phyloP scores from a whole-genome alignment of 2,329 filamentous ascomycete genomes.

The Penicillium sp. region DNA sequence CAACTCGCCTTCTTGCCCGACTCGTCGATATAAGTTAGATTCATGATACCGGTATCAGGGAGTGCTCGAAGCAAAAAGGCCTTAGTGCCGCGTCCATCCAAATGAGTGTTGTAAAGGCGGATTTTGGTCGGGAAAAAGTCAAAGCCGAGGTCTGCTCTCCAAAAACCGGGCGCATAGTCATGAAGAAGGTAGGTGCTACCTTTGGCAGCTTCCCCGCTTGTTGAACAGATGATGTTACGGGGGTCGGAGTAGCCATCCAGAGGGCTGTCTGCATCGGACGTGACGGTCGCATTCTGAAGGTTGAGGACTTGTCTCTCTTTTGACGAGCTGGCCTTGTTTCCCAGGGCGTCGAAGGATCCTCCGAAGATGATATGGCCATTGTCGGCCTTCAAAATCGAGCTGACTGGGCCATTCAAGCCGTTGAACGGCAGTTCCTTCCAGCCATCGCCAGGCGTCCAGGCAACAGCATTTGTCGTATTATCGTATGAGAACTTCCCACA shows the following conservation, averaged over 20 bases:
- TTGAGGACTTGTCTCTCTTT: constrained; percentile 76
- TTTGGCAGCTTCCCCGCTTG: constrained; percentile 60
- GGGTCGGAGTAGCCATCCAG: constrained; percentile 69
- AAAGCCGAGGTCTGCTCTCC: constrained; percentile 78
- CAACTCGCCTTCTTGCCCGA: constrained; percentile 68
- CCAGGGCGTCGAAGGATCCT: constrained; percentile 81
- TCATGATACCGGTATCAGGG: constrained; percentile 89
- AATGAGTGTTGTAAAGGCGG: constrained; percentile 80
- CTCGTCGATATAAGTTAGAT: constrained; percentile 80
- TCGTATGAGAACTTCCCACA: constrained; percentile 77
- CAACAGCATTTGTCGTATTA: constrained; percentile 85
- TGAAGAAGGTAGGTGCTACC: constrained; percentile 79
- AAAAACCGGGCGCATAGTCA: constrained; percentile 72
- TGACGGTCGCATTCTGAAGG: constrained; percentile 71
- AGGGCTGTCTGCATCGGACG: constrained; percentile 58
- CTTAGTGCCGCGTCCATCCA: constrained; percentile 79
- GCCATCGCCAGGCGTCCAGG: constrained; percentile 65
- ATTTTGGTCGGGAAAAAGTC: constrained; percentile 83
- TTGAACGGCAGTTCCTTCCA: constrained; percentile 84
- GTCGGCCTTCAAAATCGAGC: constrained; percentile 73
- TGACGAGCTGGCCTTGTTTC: constrained; percentile 63
- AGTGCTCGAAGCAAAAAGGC: constrained; percentile 82
- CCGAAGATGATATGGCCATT: constrained; percentile 89
- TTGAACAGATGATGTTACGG: constrained; percentile 76
- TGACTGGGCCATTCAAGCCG: constrained; percentile 90